Evolutionary conservation across 305 asterid species (phyloP).

Genomic region (Fraxinus albicans): DNA sequence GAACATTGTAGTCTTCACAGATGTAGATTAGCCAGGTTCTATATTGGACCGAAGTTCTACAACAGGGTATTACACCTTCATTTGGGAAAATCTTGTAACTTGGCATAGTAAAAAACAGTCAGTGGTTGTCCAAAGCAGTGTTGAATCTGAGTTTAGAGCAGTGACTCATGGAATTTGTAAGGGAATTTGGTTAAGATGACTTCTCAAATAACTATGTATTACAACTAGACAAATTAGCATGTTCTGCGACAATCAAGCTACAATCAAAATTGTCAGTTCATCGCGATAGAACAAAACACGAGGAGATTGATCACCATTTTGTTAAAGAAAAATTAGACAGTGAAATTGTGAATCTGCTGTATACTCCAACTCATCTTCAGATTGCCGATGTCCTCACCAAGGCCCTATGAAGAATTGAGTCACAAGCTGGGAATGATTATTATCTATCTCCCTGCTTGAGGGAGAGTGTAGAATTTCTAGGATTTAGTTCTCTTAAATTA

Average conservation of each 20-base stretch:
- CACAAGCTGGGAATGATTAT: background rate
- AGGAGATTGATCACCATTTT: background rate
- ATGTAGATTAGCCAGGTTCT: background rate
- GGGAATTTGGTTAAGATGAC: background rate
- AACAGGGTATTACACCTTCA: background rate
- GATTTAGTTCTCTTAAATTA: background rate
- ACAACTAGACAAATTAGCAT: background rate
- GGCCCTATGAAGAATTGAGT: background rate
- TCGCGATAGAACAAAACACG: background rate
- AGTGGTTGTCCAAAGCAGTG: background rate
- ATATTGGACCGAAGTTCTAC: background rate
- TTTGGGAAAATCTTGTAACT: background rate
- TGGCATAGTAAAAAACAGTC: background rate
- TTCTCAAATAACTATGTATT: background rate
- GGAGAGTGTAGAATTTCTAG: background rate
- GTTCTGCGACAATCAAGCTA: background rate
- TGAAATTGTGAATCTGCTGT: background rate
- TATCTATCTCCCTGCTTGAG: background rate
- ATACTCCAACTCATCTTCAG: background rate
- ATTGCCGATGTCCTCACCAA: background rate
- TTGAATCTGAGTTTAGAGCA: background rate
- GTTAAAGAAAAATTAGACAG: background rate
- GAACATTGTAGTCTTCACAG: background rate
- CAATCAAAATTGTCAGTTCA: background rate
- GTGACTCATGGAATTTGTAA: background rate